Evolutionary conservation across 495 filamentous ascomycete species (phyloP).

Genomic region (Aspergillus cristatus): DNA sequence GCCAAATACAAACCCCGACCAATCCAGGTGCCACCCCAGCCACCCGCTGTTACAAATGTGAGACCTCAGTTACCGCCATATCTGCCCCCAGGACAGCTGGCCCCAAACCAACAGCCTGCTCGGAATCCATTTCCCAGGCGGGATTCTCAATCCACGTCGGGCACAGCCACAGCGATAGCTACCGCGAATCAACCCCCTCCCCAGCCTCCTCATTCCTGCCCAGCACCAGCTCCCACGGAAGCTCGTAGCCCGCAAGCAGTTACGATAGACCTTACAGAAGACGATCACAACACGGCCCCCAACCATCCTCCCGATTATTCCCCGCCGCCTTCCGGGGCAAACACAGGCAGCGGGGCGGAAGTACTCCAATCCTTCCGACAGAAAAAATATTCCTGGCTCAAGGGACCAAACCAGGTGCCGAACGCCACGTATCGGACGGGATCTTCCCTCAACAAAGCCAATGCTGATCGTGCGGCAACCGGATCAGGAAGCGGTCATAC

Average conservation of each 20-base stretch:
- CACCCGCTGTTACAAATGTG: not conserved
- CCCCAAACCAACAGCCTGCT: too few species aligned
- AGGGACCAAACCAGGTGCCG: not conserved
- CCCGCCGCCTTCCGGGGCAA: not conserved
- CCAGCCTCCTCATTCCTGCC: not conserved
- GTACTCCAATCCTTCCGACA: conserved; percentile 13
- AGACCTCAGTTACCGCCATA: too few species aligned
- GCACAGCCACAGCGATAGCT: too few species aligned
- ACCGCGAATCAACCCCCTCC: too few species aligned
- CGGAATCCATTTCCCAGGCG: not conserved
- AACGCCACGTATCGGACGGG: not conserved
- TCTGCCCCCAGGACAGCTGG: too few species aligned
- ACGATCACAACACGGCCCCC: conserved; percentile 3
- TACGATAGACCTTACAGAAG: conserved; percentile 20
- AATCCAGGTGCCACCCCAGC: conserved; percentile 1
- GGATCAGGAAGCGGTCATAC: too few species aligned
- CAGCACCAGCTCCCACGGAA: not conserved
- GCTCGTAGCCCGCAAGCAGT: conserved; percentile 2
- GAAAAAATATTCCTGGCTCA: conserved; percentile 20
- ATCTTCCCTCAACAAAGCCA: not conserved
- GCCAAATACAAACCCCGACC: conserved; percentile 13
- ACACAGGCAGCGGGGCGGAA: conserved; percentile 1
- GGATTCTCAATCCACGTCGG: not conserved
- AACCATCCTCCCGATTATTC: not conserved
- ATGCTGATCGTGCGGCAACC: too few species aligned